Evolutionary conservation across 2,329 filamentous ascomycete genomes (phyloP), one percentile per base, ranked within the genome.

Genomic region (Dactylellina cionopaga): DNA sequence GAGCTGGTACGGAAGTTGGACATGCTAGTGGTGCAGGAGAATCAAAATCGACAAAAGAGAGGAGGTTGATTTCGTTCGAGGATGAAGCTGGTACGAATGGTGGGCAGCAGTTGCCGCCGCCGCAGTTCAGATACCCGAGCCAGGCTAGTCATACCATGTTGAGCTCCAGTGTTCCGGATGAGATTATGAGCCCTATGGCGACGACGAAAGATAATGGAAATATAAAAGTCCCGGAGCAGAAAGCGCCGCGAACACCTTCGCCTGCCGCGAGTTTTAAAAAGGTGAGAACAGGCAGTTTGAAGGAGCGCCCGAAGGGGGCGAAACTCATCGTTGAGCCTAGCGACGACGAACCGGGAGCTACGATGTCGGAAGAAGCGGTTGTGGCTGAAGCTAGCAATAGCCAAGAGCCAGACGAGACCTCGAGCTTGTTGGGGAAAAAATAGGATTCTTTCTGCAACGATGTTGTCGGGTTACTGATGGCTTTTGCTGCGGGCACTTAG

Each of bases 251-350:
- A 25, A 81, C 81, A 37, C 77, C 79, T 15, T 80, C 80, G 52
- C 81, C 81, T 31, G 83, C 85, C 6, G 82, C 84, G 3, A 88
- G 88, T 4, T 74, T 62, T 31, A 74, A 74, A 39, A 74, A 74
- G 27, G 60, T 52, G 1, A 84, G 89, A 65, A 91, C 88, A 75
- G 90, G 90, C 24, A 91, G 88, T 78, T 92, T 93, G 76, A 92
- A 90, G 0, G 90, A 93, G 80, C 90, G 90, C 72, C 83, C 90
- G 17, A 82, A 92, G 64, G 89, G 93, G 77, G 83, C 89, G 75
- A 93, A 93, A 80, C 86, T 92, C 44, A 86, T 93, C 0, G 82
- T 93, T 19, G 89, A 91, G 77, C 88, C 88, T 5, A 85, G 84
- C 17, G 84, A 59, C 9, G 39, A 43, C 25, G 27, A n/a, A 17